Percentiles rank a stretch among this genome's conserved stretches.
Conservation (phyloP, 768 basidiomycete genomes). For the Collybia nuda region DNA sequence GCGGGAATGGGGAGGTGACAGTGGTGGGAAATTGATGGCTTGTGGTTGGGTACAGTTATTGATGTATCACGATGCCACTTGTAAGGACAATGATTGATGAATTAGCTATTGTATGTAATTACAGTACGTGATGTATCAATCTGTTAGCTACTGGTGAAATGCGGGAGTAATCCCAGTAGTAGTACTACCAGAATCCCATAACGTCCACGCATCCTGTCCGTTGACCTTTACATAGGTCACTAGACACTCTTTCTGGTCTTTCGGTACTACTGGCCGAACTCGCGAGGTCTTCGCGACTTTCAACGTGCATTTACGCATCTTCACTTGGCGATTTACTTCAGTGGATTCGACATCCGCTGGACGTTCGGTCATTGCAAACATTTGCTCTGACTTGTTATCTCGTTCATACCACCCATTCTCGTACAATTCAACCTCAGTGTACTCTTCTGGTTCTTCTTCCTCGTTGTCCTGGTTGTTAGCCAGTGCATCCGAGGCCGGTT, state of each 20-base stretch:
- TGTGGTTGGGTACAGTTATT: too few relatives aligned
- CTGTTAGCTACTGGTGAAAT: too few relatives aligned
- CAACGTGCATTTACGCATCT: neutral
- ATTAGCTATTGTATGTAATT: too few relatives aligned
- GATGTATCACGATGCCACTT: too few relatives aligned
- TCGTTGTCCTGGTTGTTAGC: too few relatives aligned
- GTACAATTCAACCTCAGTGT: neutral
- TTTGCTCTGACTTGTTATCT: neutral
- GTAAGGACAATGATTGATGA: too few relatives aligned
- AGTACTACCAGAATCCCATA: constrained; percentile 22
- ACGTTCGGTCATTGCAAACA: neutral
- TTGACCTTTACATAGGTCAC: constrained; percentile 7
- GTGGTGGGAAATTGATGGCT: too few relatives aligned
- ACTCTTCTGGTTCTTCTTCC: neutral
- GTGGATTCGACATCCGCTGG: too few relatives aligned
- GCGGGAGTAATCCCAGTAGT: constrained; percentile 15
- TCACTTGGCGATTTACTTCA: too few relatives aligned
- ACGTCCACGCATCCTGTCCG: constrained; percentile 12
- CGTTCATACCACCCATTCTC: neutral
- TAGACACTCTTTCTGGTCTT: neutral
- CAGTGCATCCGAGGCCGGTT: too few relatives aligned
- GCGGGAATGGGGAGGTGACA: too few relatives aligned
- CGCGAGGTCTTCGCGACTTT: neutral
- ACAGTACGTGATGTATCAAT: too few relatives aligned
- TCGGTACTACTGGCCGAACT: neutral